These are phyloP conservation scores for Teratosphaeria pseudoeucalypti DNA, from an alignment of 2,329 filamentous ascomycete genomes.

Conservation along the genomic window DNA sequence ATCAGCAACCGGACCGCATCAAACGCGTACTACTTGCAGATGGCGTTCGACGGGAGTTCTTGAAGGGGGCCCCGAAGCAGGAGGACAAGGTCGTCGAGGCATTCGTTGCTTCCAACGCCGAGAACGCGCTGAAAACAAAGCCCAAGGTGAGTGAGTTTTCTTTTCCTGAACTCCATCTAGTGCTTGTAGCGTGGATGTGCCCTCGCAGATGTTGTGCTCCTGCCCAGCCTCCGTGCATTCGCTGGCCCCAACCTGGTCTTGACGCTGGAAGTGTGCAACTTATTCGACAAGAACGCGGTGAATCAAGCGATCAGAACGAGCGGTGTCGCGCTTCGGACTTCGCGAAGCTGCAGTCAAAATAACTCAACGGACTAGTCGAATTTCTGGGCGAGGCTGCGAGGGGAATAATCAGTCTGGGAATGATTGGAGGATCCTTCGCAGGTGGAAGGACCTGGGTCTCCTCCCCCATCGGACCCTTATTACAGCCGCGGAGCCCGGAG, in stretches of 20 bases:
- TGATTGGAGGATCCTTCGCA: too few relatives aligned
- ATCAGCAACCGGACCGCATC: slow-evolving; percentile 59
- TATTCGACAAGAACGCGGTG: neutral
- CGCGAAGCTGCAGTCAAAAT: too few relatives aligned
- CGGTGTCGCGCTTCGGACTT: too few relatives aligned
- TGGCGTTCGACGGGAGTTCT: slow-evolving; percentile 53
- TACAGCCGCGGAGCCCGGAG: too few relatives aligned
- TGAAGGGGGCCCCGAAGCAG: slow-evolving; percentile 45
- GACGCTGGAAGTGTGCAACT: neutral
- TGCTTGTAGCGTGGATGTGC: neutral
- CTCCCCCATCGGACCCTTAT: too few relatives aligned
- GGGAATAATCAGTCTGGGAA: too few relatives aligned
- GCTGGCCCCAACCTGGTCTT: neutral
- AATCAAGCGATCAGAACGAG: neutral
- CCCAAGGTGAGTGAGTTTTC: slow-evolving; percentile 56
- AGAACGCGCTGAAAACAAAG: slow-evolving; percentile 70
- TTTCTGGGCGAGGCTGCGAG: too few relatives aligned
- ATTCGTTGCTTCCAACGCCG: slow-evolving; percentile 58
- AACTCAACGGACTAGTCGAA: too few relatives aligned
- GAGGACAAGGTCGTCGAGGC: slow-evolving; percentile 55
- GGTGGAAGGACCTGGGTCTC: too few relatives aligned
- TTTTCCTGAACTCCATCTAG: neutral
- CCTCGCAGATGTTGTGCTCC: neutral
- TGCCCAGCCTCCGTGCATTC: neutral
- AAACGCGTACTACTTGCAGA: slow-evolving; percentile 55